Base-by-base conservation (phyloP, 1,284 basidiomycete genomes). In the Sphagnurus paluster region DNA sequence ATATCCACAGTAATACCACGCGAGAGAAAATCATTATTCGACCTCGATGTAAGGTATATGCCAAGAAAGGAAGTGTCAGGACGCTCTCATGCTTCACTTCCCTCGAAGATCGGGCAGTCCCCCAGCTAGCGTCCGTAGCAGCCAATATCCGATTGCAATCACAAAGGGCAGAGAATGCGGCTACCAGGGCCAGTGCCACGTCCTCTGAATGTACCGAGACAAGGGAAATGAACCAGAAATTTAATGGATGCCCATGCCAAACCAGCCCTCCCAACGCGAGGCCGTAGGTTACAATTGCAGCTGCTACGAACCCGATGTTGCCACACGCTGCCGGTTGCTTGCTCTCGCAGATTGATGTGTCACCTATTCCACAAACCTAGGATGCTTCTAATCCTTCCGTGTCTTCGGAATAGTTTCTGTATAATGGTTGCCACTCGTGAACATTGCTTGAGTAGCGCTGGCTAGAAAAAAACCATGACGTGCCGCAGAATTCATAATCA, bases 21-120 rank as follows among this genome's bases (percentile, higher is more conserved):
- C 50, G 53, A 42, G 44, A 56, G 29, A 56, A 56, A 36, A 60
- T 63, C 8, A 46, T 57, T 25, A 60, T 63, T 34, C 57, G 46
- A 8, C 58, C 59, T n/a, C 48, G 49, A 4, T 45, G 46, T 43
- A 57, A 52, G 29, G 47, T 45, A n/a, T 54, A 54, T 21, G 47
- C 38, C 1, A 37, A 45, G 26, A 58, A 51, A 33, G 48, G 46
- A 35, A 2, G 9, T 7, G 19, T 35, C 29, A 39, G 23, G 19
- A 52, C 50, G 5, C 50, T 56, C 0, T 41, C 55, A 14, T 56
- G 54, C 42, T 56, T 59, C 30, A 39, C 50, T 2, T 35, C 50
- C 5, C 17, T 46, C 2, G 41, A 46, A 21, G 10, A 32, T 24
- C 16, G 14, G 11, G 13, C 35, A 4, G 16, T 14, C 5, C 17